Evolutionary conservation across 495 filamentous ascomycete genomes (phyloP).

Genomic region (Thermochaetoides thermophila): DNA sequence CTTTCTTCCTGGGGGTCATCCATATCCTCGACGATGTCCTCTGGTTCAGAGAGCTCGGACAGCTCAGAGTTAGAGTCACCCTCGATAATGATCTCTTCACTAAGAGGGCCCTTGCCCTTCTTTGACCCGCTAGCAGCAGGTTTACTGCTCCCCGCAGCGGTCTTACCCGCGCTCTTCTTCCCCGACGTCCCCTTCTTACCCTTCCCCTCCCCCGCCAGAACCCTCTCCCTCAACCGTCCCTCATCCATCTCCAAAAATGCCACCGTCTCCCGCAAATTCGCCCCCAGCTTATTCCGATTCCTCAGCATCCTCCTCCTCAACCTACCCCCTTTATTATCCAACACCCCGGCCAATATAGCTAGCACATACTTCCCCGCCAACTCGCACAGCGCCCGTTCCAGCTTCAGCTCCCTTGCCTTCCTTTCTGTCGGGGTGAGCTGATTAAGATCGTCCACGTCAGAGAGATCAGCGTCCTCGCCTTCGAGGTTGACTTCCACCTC

Average conservation of each 20-base stretch:
- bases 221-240: constrained; percentile 25
- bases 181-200: neutral
- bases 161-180: constrained; percentile 9
- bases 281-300: constrained; percentile 52
- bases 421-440: constrained; percentile 38
- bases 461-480: constrained; percentile 39
- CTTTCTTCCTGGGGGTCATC: constrained; percentile 34
- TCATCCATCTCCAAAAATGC: constrained; percentile 61
- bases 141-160: neutral
- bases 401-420: constrained; percentile 45
- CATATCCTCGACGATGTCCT: constrained; percentile 36
- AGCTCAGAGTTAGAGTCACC: constrained; percentile 37
- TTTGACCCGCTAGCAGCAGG: constrained; percentile 6
- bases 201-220: constrained; percentile 8
- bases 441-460: constrained; percentile 32
- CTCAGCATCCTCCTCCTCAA: constrained; percentile 48
- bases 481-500: constrained; percentile 39
- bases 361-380: constrained; percentile 71
- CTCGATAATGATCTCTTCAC: constrained; percentile 30
- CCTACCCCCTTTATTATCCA: constrained; percentile 50
- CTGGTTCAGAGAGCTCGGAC: constrained; percentile 34
- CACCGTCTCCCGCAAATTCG: constrained; percentile 64
- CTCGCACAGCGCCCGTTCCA: constrained; percentile 74
- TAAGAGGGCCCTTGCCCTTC: constrained; percentile 25
- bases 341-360: constrained; percentile 52